Evolutionary conservation across 2,329 filamentous ascomycete species (phyloP).

Genomic region (Fusarium bactridioides): DNA sequence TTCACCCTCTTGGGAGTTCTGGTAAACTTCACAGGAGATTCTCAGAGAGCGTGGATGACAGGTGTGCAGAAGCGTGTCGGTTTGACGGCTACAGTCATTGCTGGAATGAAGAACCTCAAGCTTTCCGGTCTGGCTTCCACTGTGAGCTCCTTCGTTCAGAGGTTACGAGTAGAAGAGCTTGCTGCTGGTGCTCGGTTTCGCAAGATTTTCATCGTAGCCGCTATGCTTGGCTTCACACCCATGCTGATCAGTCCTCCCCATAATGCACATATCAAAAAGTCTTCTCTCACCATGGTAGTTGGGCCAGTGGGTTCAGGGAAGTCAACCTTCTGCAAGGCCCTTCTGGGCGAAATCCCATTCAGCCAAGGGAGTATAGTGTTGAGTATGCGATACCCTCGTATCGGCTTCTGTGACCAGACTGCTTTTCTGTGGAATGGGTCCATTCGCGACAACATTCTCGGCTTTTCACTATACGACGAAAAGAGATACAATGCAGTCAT

Average conservation of each 20-base stretch:
- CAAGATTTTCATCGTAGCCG: constrained; percentile 31
- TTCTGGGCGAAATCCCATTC: constrained; percentile 43
- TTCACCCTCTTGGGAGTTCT: constrained; percentile 20
- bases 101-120: constrained; percentile 46
- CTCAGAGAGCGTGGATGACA: constrained; percentile 48
- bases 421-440: constrained; percentile 47
- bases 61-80: constrained; percentile 47
- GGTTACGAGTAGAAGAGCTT: constrained; percentile 42
- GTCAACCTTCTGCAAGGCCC: constrained; percentile 48
- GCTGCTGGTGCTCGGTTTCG: constrained; percentile 39
- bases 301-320: constrained; percentile 50
- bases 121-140: constrained; percentile 42
- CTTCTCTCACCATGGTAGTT: constrained; percentile 45
- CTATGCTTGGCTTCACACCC: constrained; percentile 46
- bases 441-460: constrained; percentile 50
- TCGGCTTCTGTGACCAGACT: constrained; percentile 46
- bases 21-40: constrained; percentile 23
- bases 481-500: constrained; percentile 46
- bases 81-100: constrained; percentile 42
- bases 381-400: constrained; percentile 16
- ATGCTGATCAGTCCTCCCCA: constrained; percentile 45
- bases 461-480: constrained; percentile 43
- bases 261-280: constrained; percentile 7
- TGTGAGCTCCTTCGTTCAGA: constrained; percentile 41
- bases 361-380: constrained; percentile 18